Conservation (phyloP, 805 yeast species). For the Teunomyces pallodes region DNA sequence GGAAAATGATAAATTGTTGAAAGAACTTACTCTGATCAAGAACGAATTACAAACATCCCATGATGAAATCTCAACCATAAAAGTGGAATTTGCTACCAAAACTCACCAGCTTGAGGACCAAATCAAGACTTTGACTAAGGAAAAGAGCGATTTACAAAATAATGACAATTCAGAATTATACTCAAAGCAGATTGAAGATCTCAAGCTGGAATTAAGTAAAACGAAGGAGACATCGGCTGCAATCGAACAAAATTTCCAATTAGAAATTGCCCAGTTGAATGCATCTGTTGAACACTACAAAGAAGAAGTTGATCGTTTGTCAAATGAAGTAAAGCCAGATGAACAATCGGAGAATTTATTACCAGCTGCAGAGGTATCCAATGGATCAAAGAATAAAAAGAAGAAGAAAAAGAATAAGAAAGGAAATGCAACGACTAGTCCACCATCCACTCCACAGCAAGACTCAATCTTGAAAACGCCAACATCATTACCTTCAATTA, state of each 20-base stretch:
- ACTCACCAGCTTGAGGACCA: neutral
- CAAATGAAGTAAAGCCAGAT: neutral
- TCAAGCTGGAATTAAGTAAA: neutral
- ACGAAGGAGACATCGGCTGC: neutral
- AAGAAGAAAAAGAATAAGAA: constrained; percentile 1
- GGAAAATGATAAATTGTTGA: neutral
- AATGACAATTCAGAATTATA: neutral
- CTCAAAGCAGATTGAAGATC: neutral
- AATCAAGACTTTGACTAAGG: neutral
- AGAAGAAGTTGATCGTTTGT: neutral
- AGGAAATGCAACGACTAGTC: neutral
- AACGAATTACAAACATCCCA: neutral
- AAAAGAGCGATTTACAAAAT: neutral
- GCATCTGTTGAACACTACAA: neutral
- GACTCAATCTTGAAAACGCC: neutral
- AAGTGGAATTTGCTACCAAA: neutral
- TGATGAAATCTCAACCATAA: neutral
- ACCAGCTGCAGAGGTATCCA: neutral
- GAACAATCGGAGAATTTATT: neutral
- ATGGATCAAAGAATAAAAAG: constrained; percentile 1
- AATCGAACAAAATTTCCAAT: neutral
- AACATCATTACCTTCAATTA: neutral
- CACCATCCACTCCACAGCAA: neutral
- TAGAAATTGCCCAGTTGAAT: neutral
- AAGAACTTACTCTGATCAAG: neutral